These are phyloP conservation scores for Leishmania aethiopica DNA, from an alignment of 208 protist species.

Conservation along the genomic window DNA sequence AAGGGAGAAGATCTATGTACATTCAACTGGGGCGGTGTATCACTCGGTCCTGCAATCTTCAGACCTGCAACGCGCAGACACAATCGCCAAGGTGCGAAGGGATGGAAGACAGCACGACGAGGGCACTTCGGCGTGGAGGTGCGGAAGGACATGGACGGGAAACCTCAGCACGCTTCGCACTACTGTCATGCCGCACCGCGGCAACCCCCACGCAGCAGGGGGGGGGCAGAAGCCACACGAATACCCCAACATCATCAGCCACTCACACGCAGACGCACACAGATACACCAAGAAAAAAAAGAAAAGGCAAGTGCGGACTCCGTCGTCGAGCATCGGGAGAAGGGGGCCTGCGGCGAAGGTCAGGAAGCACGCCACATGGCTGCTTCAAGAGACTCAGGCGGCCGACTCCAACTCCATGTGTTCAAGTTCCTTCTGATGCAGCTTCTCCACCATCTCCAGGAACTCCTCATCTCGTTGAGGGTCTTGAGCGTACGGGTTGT, in stretches of 20 bases:
- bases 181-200: background rate
- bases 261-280: background rate
- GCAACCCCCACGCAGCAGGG: background rate
- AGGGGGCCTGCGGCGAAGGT: background rate
- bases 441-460: slow-evolving; percentile 59
- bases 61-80: no score
- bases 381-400: background rate
- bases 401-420: slow-evolving; percentile 39
- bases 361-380: background rate
- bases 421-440: slow-evolving; percentile 57
- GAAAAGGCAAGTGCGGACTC: background rate
- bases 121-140: background rate
- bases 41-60: background rate
- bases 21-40: background rate
- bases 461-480: slow-evolving; percentile 71
- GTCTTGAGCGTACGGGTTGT: slow-evolving; percentile 75
- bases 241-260: background rate
- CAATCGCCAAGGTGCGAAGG: background rate
- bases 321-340: background rate
- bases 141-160: background rate
- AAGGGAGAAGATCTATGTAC: background rate
- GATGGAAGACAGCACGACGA: background rate
- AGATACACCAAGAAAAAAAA: background rate
- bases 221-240: background rate
- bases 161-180: background rate